These are phyloP conservation scores for Apocynum venetum DNA, from an alignment of 257 asterid genomes.

Conservation along the genomic window DNA sequence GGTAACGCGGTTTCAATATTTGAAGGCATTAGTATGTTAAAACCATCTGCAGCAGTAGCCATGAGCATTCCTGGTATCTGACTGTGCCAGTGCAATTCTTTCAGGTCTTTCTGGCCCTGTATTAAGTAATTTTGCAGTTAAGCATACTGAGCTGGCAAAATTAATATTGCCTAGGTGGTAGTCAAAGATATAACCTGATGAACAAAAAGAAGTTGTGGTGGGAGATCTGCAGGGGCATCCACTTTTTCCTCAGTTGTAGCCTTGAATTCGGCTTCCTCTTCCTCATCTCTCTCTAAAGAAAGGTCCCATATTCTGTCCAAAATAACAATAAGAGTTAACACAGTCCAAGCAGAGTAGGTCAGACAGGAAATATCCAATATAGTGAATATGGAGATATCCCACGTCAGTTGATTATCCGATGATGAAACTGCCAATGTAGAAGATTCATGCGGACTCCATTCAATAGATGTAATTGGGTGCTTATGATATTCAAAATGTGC, in stretches of 20 bases:
- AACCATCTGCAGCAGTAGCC: conserved; percentile 92
- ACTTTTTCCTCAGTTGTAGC: conserved; percentile 63
- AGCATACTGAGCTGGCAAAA: neutral
- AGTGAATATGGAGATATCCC: conserved; percentile 22
- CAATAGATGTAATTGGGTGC: conserved; percentile 93
- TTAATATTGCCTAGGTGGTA: neutral
- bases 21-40: conserved; percentile 81
- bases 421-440: conserved; percentile 90
- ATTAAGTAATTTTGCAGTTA: neutral
- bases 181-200: conserved; percentile 63
- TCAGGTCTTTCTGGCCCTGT: conserved; percentile 98
- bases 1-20: conserved; percentile 60
- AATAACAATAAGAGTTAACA: neutral
- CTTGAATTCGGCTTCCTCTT: conserved; percentile 88
- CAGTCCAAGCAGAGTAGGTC: neutral
- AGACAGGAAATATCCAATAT: neutral
- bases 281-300: conserved; percentile 87
- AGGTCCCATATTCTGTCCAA: conserved; percentile 85
- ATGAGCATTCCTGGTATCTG: conserved; percentile 91
- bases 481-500: conserved; percentile 84
- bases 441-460: conserved; percentile 97
- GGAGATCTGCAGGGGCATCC: conserved; percentile 80
- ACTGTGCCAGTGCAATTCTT: conserved; percentile 92
- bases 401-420: conserved; percentile 87
- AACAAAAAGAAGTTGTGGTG: conserved; percentile 92